Evolutionary conservation across 2,329 filamentous ascomycete genomes (phyloP), one percentile per base, ranked within the genome.

Genomic region (Calycina marina): DNA sequence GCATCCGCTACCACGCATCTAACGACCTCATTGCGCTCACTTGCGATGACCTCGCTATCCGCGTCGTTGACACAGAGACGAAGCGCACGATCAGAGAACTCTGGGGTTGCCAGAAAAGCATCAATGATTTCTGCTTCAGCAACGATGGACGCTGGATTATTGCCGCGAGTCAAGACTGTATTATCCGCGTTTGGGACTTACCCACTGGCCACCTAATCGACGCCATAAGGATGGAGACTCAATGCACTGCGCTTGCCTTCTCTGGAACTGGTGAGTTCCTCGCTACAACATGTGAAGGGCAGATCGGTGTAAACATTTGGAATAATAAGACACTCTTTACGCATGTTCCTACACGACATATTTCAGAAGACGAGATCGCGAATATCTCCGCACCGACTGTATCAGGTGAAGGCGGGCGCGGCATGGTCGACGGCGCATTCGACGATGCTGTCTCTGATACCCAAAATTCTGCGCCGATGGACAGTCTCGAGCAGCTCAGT

Each of bases 121-220:
- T 90, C 44, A 84, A 79, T 47, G 82, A 90, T 55, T 76, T 86
- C 38, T 77, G 73, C 47, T 96, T 98, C 58, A 96, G 88, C 3
- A 82, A 76, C 43, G 86, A 96, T 53, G 88, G 88, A 6, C 73
- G 85, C 35, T 98, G 90, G 90, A 74, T 98, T 43, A 72, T 94
- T 35, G 83, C 85, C 14, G 80, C 85, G 9, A 85, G 84, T 1
- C 76, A 80, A 48, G 83, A 93, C 50, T 72, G 74, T 2, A 62
- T 84, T 4, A 62, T 94, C 31, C 73, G 90, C 25, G 72, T 96
- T 5, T 98, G 90, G 85, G 92, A 98, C 59, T 63, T 98, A 16
- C 84, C 90, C 0, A 98, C 92, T 0, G 88, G 85, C 15, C 88
- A 98, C 57, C 65, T 98, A 10, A 90, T 98, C 40, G 90, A 98